Evolutionary conservation across 1,284 basidiomycete species (phyloP).

Genomic region (Ceratobasidium sp.): DNA sequence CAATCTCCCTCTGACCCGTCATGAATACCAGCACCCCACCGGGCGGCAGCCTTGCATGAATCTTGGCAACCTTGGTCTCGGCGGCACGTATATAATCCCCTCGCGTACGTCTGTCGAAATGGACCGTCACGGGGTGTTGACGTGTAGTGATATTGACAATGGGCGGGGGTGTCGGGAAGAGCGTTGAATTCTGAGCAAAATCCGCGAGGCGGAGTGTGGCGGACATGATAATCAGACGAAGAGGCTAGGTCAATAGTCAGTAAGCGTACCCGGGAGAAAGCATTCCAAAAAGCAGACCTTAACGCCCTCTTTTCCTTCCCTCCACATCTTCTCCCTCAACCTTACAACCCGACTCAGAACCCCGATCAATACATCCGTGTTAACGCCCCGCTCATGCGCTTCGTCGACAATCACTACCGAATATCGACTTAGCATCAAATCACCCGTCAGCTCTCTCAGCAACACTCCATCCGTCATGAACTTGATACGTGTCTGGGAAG

Average conservation of each 20-base stretch:
- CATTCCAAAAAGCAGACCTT: conserved; percentile 65
- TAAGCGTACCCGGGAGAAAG: too few species aligned
- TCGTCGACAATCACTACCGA: conserved; percentile 97
- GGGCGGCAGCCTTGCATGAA: conserved; percentile 76
- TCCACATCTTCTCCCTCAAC: conserved; percentile 90
- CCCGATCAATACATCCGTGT: conserved; percentile 97
- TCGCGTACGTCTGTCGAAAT: conserved; percentile 89
- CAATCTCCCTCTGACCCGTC: conserved; percentile 83
- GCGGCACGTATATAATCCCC: conserved; percentile 93
- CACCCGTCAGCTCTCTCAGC: conserved; percentile 89
- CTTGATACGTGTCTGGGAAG: conserved; percentile 91
- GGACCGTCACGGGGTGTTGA: conserved; percentile 95
- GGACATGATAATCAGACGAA: conserved; percentile 98
- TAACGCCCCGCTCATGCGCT: conserved; percentile 97
- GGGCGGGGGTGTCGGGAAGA: conserved; percentile 89
- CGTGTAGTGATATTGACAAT: conserved; percentile 91
- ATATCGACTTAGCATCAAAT: conserved; percentile 92
- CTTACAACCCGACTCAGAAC: conserved; percentile 93
- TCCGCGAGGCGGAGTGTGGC: conserved; percentile 95
- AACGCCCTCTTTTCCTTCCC: conserved; percentile 72
- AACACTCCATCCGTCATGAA: conserved; percentile 99
- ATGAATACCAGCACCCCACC: conserved; percentile 82
- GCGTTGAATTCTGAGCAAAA: conserved; percentile 87
- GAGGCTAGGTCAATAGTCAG: conserved; percentile 67
- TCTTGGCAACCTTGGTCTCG: conserved; percentile 88